These are phyloP conservation scores for Trebouxiophyceae sp. DNA, from an alignment of 163 green algal species.

Conservation along the genomic window DNA sequence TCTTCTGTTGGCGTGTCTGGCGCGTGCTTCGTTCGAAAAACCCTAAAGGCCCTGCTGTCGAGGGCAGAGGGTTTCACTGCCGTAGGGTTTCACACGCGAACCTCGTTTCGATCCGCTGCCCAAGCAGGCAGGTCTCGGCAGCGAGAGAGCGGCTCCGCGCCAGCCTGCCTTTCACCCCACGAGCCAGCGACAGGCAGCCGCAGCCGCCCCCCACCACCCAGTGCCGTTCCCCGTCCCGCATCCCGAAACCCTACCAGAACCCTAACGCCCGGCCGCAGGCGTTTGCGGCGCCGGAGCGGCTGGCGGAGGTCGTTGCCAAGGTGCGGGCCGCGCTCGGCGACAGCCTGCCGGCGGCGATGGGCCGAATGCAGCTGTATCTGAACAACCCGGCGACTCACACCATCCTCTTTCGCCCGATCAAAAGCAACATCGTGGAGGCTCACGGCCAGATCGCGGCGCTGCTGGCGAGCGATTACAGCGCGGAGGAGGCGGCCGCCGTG, in stretches of 20 bases:
- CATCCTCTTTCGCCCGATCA: constrained; percentile 91
- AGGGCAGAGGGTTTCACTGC: too few species aligned
- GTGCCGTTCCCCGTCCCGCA: too few species aligned
- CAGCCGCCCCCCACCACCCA: too few species aligned
- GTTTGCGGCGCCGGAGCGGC: constrained; percentile 77
- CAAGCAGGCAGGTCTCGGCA: too few species aligned
- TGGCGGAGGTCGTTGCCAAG: constrained; percentile 68
- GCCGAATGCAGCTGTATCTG: constrained; percentile 82
- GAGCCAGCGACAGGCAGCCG: too few species aligned
- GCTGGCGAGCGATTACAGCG: constrained; percentile 53
- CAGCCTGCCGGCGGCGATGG: constrained; percentile 49
- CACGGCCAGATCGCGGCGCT: constrained; percentile 55
- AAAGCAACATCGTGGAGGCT: constrained; percentile 87
- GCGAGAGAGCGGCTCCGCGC: too few species aligned
- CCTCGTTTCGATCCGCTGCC: too few species aligned
- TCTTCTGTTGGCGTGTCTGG: too few species aligned
- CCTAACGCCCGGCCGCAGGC: constrained; percentile 69
- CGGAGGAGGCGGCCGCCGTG: constrained; percentile 52
- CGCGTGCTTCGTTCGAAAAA: too few species aligned
- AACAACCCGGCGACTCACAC: constrained; percentile 62
- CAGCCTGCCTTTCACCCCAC: too few species aligned
- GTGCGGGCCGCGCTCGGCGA: constrained; percentile 63
- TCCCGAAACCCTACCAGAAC: neutral
- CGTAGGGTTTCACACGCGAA: too few species aligned
- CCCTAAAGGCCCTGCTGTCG: too few species aligned